Evolutionary conservation across 2,329 filamentous ascomycete genomes (phyloP), one percentile per base, ranked within the genome.

Genomic region (Cytospora leucostoma): DNA sequence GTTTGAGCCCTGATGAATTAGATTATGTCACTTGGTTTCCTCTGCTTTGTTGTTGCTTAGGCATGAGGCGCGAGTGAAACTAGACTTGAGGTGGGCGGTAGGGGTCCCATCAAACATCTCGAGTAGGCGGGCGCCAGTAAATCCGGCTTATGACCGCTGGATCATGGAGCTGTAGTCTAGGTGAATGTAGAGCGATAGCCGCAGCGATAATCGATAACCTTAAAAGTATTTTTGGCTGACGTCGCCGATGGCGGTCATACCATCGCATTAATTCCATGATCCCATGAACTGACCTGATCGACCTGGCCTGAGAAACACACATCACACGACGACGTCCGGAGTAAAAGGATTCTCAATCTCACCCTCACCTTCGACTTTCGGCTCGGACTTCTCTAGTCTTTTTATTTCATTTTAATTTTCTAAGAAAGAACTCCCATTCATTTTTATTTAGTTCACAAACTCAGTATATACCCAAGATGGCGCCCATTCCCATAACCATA

Each of bases 401-500:
- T n/a, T 27, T 15, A 19, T 1, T 21, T 52, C 7, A 13, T 52
- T 59, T 33, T 47, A 7, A 17, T n/a, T 15, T 51, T 33, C 7
- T 10, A 53, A 19, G 27, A 44, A 38, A 47, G 51, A 17, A 12
- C 50, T 40, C 7, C 53, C 54, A 53, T 7, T 34, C 33, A 51
- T 15, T 15, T 32, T 15, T 37, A 27, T 2, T 27, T 4, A 27
- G 27, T 7, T 19, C 54, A 35, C 21, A 35, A 12, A n/a, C 38
- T 17, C n/a, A n/a, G 33, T 17, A 44, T 4, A 47, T 47, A 6
- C 2, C 52, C 32, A 71, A 59, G 56, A 89, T 89, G 85, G 76
- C 85, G 8, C 87, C 89, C 1, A 95, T 93, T 69, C 93, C 93
- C 5, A 90, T 97, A 74, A 98, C 94, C 54, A 96, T 99, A 73